Percentiles rank a stretch among this genome's conserved stretches.
Conservation (phyloP, 306 rosid genomes). For the Quillaja saponaria region DNA sequence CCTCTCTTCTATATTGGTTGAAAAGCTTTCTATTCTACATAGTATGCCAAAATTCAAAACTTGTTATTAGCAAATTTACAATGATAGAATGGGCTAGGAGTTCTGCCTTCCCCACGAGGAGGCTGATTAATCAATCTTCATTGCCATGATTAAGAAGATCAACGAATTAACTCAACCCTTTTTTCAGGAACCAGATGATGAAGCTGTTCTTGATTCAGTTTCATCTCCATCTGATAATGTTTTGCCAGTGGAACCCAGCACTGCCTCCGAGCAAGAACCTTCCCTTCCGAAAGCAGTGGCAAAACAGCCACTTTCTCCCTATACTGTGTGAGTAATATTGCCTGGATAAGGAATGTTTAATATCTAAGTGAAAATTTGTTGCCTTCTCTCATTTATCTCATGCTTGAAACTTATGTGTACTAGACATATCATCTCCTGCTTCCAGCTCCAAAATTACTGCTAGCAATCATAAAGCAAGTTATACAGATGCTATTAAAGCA, state of each 20-base stretch:
- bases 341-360: conserved; percentile 7
- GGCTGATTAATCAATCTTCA: conserved; percentile 2
- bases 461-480: conserved; percentile 10
- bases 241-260: conserved; percentile 38
- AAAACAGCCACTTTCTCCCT: conserved; percentile 63
- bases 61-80: not conserved
- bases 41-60: not conserved
- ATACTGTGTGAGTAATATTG: conserved; percentile 50
- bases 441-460: conserved; percentile 4
- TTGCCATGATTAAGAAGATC: conserved; percentile 17
- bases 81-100: conserved; percentile 9
- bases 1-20: not conserved
- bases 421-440: conserved; percentile 32
- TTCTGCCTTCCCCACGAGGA: not conserved
- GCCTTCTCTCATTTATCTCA: conserved; percentile 7
- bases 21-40: not conserved
- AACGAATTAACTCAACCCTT: conserved; percentile 14
- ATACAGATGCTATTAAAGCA: conserved; percentile 4
- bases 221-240: conserved; percentile 33
- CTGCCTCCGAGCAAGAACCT: conserved; percentile 39
- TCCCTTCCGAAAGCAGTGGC: conserved; percentile 36
- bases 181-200: conserved; percentile 50
- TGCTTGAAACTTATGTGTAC: conserved; percentile 35
- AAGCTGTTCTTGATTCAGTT: conserved; percentile 31
- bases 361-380: conserved; percentile 14